Conservation (phyloP, 2,329 filamentous ascomycete species). For the Cryphonectria naterciae region DNA sequence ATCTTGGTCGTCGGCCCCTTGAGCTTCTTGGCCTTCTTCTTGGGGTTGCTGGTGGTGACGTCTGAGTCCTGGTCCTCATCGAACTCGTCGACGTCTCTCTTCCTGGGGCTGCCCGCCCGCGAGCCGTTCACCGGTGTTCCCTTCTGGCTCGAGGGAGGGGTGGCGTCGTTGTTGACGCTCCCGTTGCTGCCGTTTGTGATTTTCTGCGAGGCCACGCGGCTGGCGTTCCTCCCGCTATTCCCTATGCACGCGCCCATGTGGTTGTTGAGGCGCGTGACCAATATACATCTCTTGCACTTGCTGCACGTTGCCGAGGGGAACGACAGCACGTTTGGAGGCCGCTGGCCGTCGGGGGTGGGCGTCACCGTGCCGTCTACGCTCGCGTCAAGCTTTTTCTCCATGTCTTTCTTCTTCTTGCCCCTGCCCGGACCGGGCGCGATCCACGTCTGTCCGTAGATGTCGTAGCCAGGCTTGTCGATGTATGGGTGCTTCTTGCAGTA, state of each 20-base stretch:
- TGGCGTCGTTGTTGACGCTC: conserved; percentile 57
- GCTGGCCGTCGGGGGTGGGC: conserved; percentile 51
- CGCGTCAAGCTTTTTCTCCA: conserved; percentile 61
- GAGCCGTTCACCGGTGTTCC: conserved; percentile 62
- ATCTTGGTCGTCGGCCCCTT: conserved; percentile 55
- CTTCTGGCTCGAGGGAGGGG: conserved; percentile 66
- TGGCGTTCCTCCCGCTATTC: conserved; percentile 66
- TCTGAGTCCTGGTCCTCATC: conserved; percentile 59
- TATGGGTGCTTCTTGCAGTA: conserved; percentile 83
- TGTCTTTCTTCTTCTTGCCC: conserved; percentile 80
- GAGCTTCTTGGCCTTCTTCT: conserved; percentile 64
- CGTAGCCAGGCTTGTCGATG: conserved; percentile 74
- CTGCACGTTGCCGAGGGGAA: conserved; percentile 69
- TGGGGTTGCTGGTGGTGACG: conserved; percentile 44
- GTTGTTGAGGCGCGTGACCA: conserved; percentile 68
- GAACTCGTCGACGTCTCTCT: conserved; percentile 60
- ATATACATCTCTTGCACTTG: conserved; percentile 69
- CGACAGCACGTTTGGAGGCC: conserved; percentile 64
- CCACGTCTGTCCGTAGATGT: conserved; percentile 84
- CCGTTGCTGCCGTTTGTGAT: conserved; percentile 59
- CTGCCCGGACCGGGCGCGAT: conserved; percentile 70
- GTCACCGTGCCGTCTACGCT: conserved; percentile 46
- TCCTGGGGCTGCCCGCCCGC: conserved; percentile 58
- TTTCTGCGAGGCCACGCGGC: conserved; percentile 65
- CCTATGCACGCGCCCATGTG: conserved; percentile 72